Evolutionary conservation across 495 filamentous ascomycete species (phyloP).

Genomic region (Pyronema domesticum): DNA sequence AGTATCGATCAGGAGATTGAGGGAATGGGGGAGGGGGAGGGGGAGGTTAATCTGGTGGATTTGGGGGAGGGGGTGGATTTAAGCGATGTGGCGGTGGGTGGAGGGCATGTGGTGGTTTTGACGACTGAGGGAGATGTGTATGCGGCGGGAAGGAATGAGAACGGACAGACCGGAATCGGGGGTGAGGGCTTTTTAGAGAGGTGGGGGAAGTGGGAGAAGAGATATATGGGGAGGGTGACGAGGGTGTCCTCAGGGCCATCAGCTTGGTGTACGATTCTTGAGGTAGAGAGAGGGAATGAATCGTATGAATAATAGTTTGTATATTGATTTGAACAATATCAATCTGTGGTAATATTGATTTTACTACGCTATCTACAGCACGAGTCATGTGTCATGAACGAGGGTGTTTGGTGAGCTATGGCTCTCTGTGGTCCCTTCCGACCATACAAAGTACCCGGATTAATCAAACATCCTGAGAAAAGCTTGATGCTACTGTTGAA

Average conservation of each 20-base stretch:
- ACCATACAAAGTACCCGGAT: no score
- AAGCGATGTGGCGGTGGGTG: constrained; percentile 40
- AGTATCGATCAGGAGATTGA: background rate
- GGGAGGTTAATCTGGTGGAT: constrained; percentile 27
- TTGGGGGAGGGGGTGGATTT: constrained; percentile 30
- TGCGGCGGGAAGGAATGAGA: constrained; percentile 35
- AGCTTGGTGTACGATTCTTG: background rate
- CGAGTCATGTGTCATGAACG: no score
- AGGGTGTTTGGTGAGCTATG: no score
- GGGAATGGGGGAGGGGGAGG: constrained; percentile 19
- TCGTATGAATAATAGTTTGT: no score
- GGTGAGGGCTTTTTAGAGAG: background rate
- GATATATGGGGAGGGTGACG: background rate
- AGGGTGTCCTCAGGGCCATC: background rate
- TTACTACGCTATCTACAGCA: no score
- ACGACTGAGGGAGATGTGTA: constrained; percentile 35
- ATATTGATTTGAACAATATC: no score
- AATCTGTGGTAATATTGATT: no score
- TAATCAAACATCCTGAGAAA: no score
- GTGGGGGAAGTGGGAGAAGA: constrained; percentile 9
- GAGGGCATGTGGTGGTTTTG: constrained; percentile 39
- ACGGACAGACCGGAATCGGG: constrained; percentile 39
- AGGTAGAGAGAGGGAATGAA: background rate
- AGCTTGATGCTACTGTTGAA: no score
- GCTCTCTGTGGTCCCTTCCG: no score